A percentile compares a stretch with the other conserved stretches of the same genome.
phyloP scores from a whole-genome alignment of 2,329 filamentous ascomycete species.

The Ophiostoma sp. region DNA sequence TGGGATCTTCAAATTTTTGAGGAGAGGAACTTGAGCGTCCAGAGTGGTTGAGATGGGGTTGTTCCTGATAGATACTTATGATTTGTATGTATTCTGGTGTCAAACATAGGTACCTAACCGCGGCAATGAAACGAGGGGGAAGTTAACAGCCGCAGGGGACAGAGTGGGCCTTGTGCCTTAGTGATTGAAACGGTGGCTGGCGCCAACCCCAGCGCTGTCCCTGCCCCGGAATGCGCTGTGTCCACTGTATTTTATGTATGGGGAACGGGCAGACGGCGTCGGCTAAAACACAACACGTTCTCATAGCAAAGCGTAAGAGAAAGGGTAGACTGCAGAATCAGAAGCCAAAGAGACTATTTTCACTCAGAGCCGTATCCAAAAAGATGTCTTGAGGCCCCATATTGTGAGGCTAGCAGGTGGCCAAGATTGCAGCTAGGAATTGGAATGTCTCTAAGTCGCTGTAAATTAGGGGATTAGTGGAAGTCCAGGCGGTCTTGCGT shows the following conservation, averaged over 20 bases:
- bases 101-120: not conserved
- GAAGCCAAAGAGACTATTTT: not conserved
- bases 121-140: slow-evolving; percentile 15
- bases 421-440: not conserved
- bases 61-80: not conserved
- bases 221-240: not conserved
- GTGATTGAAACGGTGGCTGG: not conserved
- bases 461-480: not conserved
- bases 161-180: slow-evolving; percentile 5
- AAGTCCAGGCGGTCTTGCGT: not conserved
- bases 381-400: not conserved
- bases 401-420: not conserved
- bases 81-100: not conserved
- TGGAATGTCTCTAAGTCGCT: not conserved
- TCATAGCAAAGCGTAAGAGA: not conserved
- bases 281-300: slow-evolving; percentile 2
- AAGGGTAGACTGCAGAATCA: not conserved
- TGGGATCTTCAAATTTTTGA: not conserved
- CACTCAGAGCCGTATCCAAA: not conserved
- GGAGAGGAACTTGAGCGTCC: not conserved
- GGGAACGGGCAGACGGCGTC: not conserved
- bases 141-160: not conserved
- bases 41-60: not conserved
- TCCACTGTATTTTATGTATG: not conserved
- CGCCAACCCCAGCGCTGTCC: not conserved